phyloP scores from a whole-genome alignment of 148 eudicot genomes.

The Vaccinium myrtillus region DNA sequence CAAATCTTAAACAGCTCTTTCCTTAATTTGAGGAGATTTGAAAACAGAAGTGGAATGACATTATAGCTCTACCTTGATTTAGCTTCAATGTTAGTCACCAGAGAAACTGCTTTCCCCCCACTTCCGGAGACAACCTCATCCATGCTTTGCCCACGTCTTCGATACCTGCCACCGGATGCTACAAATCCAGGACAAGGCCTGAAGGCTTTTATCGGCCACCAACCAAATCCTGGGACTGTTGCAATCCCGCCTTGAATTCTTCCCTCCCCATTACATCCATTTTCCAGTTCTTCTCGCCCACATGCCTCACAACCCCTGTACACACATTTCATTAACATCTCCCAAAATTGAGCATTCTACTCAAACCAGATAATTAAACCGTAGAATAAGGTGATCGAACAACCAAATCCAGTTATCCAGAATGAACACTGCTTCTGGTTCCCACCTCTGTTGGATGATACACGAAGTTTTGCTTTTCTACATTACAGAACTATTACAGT shows the following conservation, averaged over 20 bases:
- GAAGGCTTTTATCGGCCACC: slow-evolving; percentile 99
- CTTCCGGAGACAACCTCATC: slow-evolving; percentile 81
- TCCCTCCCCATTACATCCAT: slow-evolving; percentile 91
- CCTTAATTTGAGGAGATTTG: too few species aligned
- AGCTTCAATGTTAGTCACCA: slow-evolving; percentile 24
- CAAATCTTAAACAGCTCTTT: too few species aligned
- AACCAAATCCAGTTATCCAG: background rate
- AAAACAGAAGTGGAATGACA: too few species aligned
- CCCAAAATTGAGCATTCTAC: background rate
- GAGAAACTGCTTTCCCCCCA: slow-evolving; percentile 29
- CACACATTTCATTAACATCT: background rate
- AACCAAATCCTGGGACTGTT: slow-evolving; percentile 87
- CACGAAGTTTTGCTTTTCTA: too few species aligned
- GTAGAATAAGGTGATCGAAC: background rate
- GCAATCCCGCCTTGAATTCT: slow-evolving; percentile 97
- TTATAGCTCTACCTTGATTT: slow-evolving; percentile 39
- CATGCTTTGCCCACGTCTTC: slow-evolving; percentile 82
- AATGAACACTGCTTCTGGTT: background rate
- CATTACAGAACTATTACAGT: background rate
- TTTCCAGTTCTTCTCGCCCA: slow-evolving; percentile 65
- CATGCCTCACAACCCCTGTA: slow-evolving; percentile 68
- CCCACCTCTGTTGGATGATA: too few species aligned
- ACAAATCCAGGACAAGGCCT: slow-evolving; percentile 91
- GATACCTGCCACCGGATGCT: slow-evolving; percentile 81
- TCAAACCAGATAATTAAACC: background rate